Conservation (phyloP, 495 filamentous ascomycete species). For the Penicillium coprophilum region DNA sequence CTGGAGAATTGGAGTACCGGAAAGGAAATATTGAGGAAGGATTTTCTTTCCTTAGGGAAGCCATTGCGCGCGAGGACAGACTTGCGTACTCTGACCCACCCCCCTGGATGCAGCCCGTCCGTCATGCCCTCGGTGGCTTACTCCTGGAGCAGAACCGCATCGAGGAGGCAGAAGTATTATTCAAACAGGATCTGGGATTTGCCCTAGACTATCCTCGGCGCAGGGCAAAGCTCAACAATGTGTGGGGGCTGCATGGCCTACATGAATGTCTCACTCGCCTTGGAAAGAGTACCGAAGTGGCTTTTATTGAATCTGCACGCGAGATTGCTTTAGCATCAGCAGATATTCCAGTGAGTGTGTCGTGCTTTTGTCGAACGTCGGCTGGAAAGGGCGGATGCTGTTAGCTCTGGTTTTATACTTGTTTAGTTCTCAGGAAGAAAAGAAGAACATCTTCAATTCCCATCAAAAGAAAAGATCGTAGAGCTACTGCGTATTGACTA, state of each 20-base stretch:
- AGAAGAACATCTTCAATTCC: too few species aligned
- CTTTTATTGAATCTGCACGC: not conserved
- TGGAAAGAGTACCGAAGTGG: not conserved
- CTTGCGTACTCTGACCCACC: not conserved
- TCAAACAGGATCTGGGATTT: conserved; percentile 2
- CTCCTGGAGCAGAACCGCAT: not conserved
- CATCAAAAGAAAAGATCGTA: too few species aligned
- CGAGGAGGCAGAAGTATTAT: not conserved
- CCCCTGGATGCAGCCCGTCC: conserved; percentile 7
- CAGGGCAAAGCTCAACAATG: conserved; percentile 5
- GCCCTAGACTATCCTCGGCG: conserved; percentile 1
- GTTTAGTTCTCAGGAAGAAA: too few species aligned
- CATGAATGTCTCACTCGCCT: not conserved
- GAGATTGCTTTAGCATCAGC: conserved; percentile 5
- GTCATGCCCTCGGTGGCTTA: conserved; percentile 1
- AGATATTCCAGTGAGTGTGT: not conserved
- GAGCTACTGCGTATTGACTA: too few species aligned
- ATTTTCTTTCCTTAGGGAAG: not conserved
- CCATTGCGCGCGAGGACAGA: not conserved
- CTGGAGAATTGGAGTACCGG: conserved; percentile 1
- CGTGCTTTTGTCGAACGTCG: not conserved
- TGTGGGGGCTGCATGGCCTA: conserved; percentile 6
- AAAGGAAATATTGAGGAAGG: not conserved
- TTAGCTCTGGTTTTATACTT: not conserved
- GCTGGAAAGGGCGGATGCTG: not conserved